These are phyloP conservation scores for Trichocomaceae sp. DNA, from an alignment of 2,329 filamentous ascomycete species.

Conservation along the genomic window DNA sequence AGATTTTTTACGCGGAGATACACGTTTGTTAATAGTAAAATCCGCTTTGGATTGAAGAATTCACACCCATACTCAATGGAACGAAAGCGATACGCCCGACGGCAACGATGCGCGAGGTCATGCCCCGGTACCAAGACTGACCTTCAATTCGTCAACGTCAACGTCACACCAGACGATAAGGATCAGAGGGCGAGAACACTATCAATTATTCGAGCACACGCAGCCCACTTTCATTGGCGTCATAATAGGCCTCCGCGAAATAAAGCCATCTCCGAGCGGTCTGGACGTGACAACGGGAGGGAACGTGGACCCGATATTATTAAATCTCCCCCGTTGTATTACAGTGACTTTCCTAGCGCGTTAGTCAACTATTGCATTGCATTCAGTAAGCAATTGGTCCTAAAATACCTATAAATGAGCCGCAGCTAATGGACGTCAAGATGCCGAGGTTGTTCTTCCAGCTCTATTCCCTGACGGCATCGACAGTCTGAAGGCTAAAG, in stretches of 20 bases:
- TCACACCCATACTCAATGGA: background rate
- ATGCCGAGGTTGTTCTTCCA: background rate
- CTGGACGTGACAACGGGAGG: background rate
- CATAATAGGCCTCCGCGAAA: background rate
- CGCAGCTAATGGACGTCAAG: background rate
- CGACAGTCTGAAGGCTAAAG: background rate
- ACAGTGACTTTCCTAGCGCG: background rate
- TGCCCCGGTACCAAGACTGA: background rate
- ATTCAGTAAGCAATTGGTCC: background rate
- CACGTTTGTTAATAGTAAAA: too few species aligned
- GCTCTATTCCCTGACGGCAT: background rate
- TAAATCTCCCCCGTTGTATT: background rate
- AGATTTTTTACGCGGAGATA: background rate
- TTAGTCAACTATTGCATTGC: conserved; percentile 5
- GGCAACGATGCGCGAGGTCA: background rate
- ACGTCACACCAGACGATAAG: background rate
- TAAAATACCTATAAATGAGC: background rate
- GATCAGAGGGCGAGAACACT: background rate
- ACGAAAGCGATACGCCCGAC: background rate
- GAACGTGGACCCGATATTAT: background rate
- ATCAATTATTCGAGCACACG: background rate
- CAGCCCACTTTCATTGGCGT: conserved; percentile 1
- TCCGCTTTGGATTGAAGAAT: background rate
- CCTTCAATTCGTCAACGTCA: background rate
- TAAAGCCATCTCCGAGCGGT: background rate